A percentile compares a stretch with the other conserved stretches of the same genome.
These are phyloP conservation scores for Ophiosphaerella korrae DNA, from an alignment of 2,329 filamentous ascomycete species.

Conservation along the genomic window DNA sequence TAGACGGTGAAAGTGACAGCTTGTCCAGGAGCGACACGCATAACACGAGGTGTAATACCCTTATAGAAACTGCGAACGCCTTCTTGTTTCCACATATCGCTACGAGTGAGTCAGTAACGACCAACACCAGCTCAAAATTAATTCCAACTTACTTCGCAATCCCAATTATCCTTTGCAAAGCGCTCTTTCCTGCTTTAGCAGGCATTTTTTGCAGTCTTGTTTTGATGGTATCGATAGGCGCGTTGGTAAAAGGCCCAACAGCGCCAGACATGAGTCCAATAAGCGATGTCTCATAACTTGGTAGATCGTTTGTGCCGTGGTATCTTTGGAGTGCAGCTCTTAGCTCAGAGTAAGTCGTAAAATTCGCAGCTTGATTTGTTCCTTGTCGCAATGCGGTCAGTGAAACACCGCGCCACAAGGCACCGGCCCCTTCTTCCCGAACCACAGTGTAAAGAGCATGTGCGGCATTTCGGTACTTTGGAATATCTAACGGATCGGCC, in stretches of 20 bases:
- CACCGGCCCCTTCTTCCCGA: slow-evolving; percentile 84
- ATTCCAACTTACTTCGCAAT: slow-evolving; percentile 64
- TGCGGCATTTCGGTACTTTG: slow-evolving; percentile 96
- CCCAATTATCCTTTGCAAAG: slow-evolving; percentile 74
- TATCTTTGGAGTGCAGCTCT: slow-evolving; percentile 75
- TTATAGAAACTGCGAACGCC: slow-evolving; percentile 97
- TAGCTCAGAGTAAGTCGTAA: slow-evolving; percentile 95
- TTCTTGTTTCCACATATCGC: slow-evolving; percentile 74
- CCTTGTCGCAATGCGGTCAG: slow-evolving; percentile 93
- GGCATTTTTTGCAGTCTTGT: slow-evolving; percentile 91
- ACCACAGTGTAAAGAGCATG: slow-evolving; percentile 84
- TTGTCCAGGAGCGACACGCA: slow-evolving; percentile 96
- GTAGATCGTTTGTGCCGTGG: slow-evolving; percentile 76
- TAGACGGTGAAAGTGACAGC: slow-evolving; percentile 71
- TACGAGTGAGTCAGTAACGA: slow-evolving; percentile 20
- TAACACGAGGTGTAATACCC: slow-evolving; percentile 95
- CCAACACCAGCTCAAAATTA: background rate
- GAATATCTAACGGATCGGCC: slow-evolving; percentile 93
- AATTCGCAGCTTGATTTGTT: slow-evolving; percentile 93
- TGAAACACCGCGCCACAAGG: slow-evolving; percentile 90
- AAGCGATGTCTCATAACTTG: slow-evolving; percentile 85
- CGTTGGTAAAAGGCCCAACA: slow-evolving; percentile 94
- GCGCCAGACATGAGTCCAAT: slow-evolving; percentile 92
- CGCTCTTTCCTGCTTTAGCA: slow-evolving; percentile 78
- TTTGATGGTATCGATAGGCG: slow-evolving; percentile 99